Evolutionary conservation across 495 filamentous ascomycete genomes (phyloP).

Genomic region (Immersiella caudata): DNA sequence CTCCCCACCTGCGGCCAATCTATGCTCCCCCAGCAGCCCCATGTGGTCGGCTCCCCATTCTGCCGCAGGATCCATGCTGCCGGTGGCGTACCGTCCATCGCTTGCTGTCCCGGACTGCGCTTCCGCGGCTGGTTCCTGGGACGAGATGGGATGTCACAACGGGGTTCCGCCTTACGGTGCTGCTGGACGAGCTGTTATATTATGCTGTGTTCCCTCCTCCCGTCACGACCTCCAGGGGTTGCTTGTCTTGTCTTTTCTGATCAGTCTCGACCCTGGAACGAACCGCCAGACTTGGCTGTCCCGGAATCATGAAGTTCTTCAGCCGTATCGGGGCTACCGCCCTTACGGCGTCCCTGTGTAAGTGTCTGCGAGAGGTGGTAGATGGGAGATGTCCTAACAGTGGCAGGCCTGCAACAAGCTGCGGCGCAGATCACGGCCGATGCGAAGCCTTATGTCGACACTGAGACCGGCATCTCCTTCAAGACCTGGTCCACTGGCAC

Average conservation of each 20-base stretch:
- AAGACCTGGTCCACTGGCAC: constrained; percentile 40
- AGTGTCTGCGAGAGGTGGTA: constrained; percentile 8
- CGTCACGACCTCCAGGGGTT: neutral
- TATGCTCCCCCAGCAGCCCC: constrained; percentile 28
- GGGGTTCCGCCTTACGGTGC: constrained; percentile 4
- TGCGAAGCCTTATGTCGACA: constrained; percentile 41
- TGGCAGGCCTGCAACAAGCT: constrained; percentile 29
- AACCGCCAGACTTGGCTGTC: constrained; percentile 22
- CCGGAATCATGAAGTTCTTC: constrained; percentile 38
- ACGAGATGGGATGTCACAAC: constrained; percentile 28
- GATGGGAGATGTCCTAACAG: constrained; percentile 21
- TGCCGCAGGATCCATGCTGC: constrained; percentile 37
- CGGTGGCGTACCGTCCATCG: constrained; percentile 31
- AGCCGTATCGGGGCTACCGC: constrained; percentile 32
- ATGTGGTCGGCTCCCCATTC: constrained; percentile 29
- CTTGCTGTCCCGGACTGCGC: constrained; percentile 30
- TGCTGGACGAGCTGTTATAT: constrained; percentile 7
- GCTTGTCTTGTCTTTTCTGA: constrained; percentile 25
- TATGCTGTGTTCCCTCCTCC: constrained; percentile 19
- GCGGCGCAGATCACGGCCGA: constrained; percentile 29
- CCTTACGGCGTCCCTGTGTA: constrained; percentile 37
- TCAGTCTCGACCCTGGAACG: constrained; percentile 24
- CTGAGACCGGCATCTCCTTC: constrained; percentile 47
- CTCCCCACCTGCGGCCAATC: constrained; percentile 35
- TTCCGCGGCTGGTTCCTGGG: constrained; percentile 33